Conservation (phyloP, 1,284 basidiomycete genomes). For the Boletellus deceptivus region DNA sequence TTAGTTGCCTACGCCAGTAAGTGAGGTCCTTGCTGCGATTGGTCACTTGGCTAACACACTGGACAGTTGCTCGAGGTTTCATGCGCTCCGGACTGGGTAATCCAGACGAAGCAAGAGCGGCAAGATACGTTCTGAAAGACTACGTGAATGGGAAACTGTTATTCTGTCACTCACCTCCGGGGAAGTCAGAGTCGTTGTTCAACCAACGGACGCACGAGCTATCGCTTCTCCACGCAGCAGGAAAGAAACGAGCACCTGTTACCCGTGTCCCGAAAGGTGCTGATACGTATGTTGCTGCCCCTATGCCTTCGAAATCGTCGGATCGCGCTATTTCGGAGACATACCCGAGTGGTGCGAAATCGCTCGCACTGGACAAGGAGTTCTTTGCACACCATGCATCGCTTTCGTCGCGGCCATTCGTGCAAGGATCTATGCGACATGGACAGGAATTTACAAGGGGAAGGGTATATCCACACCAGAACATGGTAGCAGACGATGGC, state of each 20-base stretch:
- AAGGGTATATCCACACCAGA: constrained; percentile 78
- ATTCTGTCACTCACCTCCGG: constrained; percentile 87
- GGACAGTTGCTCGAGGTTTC: constrained; percentile 87
- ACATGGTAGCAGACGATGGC: constrained; percentile 75
- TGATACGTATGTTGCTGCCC: constrained; percentile 69
- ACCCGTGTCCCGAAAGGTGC: constrained; percentile 82
- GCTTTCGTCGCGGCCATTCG: constrained; percentile 59
- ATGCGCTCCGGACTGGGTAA: constrained; percentile 94
- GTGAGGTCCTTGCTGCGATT: constrained; percentile 33
- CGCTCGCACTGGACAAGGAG: constrained; percentile 72
- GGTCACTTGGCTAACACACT: constrained; percentile 10
- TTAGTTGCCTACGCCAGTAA: constrained; percentile 88
- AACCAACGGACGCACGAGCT: constrained; percentile 73
- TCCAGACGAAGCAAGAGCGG: constrained; percentile 94
- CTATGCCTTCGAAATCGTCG: constrained; percentile 20
- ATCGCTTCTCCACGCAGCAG: constrained; percentile 55
- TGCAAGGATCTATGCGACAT: constrained; percentile 58
- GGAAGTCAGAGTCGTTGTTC: constrained; percentile 67
- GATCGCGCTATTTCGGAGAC: constrained; percentile 19
- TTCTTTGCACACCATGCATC: constrained; percentile 71
- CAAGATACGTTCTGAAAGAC: constrained; percentile 94
- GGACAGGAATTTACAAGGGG: constrained; percentile 64
- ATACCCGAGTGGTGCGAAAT: constrained; percentile 48
- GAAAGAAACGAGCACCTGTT: constrained; percentile 82
- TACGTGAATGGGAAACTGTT: constrained; percentile 95